Conservation (phyloP, 129 eudicot species). For the Escallonia herrerae region DNA sequence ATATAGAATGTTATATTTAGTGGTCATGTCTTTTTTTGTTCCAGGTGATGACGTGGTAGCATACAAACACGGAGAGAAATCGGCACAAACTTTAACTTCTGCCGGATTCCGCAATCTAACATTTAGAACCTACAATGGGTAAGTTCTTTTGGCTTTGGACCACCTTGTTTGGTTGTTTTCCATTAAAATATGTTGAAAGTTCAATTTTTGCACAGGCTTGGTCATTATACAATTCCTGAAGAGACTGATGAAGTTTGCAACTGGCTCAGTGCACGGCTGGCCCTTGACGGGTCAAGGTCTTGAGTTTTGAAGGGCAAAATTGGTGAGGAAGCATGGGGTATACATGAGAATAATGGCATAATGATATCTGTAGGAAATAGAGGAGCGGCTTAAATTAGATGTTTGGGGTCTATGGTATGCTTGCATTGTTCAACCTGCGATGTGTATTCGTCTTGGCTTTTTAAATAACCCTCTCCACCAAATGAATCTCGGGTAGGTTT, state of each 20-base stretch:
- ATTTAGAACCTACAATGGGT: constrained; percentile 51
- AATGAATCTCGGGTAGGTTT: too few relatives aligned
- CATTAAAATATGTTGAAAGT: neutral
- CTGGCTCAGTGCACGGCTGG: constrained; percentile 73
- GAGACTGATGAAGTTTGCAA: constrained; percentile 91
- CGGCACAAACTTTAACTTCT: constrained; percentile 50
- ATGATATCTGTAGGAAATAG: neutral
- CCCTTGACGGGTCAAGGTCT: constrained; percentile 28
- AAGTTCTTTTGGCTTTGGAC: neutral
- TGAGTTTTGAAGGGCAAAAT: neutral
- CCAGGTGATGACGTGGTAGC: constrained; percentile 94
- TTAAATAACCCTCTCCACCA: too few relatives aligned
- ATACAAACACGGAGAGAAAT: constrained; percentile 57
- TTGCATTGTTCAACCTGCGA: neutral
- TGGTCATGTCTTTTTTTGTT: neutral
- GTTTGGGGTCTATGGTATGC: constrained; percentile 13
- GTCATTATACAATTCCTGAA: constrained; percentile 82
- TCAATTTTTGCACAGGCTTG: constrained; percentile 52
- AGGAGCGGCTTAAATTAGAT: neutral
- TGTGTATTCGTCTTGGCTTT: neutral
- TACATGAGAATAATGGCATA: neutral
- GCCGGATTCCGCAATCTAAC: constrained; percentile 74
- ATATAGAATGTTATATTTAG: too few relatives aligned
- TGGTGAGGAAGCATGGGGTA: constrained; percentile 3
- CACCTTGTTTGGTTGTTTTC: neutral